Conservation (phyloP, 176 grass and related monocot species). For the Aegilops umbellulata region DNA sequence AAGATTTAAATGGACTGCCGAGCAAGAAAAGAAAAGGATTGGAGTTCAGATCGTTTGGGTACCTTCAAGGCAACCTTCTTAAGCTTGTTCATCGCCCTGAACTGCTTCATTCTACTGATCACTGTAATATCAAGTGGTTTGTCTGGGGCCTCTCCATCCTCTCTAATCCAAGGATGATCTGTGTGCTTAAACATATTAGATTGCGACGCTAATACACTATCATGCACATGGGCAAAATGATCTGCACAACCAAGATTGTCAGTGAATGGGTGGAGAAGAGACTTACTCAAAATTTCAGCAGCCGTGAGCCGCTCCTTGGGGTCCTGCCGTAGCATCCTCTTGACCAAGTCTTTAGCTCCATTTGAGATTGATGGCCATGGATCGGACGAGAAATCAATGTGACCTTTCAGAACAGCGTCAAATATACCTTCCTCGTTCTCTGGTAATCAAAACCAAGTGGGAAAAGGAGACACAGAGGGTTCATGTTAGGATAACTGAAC, state of each 20-base stretch:
- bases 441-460: constrained; percentile 30
- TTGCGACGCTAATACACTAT: constrained; percentile 4
- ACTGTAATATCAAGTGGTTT: constrained; percentile 89
- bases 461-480: neutral
- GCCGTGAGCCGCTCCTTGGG: constrained; percentile 82
- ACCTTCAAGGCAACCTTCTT: constrained; percentile 98
- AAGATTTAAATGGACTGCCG: neutral
- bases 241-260: neutral
- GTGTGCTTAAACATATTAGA: constrained; percentile 44
- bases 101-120: constrained; percentile 92
- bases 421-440: constrained; percentile 94
- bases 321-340: constrained; percentile 80
- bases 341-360: constrained; percentile 74
- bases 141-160: constrained; percentile 90
- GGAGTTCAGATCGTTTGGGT: neutral
- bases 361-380: constrained; percentile 86
- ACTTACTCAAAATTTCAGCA: constrained; percentile 80
- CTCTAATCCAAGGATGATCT: constrained; percentile 90
- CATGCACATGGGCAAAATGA: constrained; percentile 5
- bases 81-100: constrained; percentile 98
- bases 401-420: constrained; percentile 65
- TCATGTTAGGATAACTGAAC: neutral
- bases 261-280: neutral
- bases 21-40: neutral
- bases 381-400: constrained; percentile 83